Percentiles rank a stretch among this genome's conserved stretches.
phyloP scores from a whole-genome alignment of 2,329 filamentous ascomycete species.

The Pseudocercospora fijiensis region DNA sequence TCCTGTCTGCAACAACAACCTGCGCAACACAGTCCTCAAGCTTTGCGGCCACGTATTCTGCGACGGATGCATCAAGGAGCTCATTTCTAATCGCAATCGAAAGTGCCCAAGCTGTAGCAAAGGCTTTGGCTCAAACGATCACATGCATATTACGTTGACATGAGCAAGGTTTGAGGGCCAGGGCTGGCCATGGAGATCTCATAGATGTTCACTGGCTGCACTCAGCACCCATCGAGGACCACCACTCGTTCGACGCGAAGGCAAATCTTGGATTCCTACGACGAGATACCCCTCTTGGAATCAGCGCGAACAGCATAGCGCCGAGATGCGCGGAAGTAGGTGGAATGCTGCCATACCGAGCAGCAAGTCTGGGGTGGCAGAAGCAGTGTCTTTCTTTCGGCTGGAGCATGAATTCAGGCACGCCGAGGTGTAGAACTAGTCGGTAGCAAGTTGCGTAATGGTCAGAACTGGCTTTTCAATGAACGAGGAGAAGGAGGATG shows the following conservation, averaged over 20 bases:
- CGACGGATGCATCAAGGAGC: constrained; percentile 82
- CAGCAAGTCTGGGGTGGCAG: constrained; percentile 3
- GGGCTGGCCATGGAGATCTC: neutral
- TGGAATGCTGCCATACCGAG: neutral
- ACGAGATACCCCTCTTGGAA: neutral
- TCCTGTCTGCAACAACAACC: constrained; percentile 85
- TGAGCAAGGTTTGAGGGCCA: constrained; percentile 19
- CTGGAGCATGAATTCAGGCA: neutral
- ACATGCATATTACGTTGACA: constrained; percentile 60
- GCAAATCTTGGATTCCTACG: neutral
- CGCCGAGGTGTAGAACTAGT: constrained; percentile 5
- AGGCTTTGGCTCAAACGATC: constrained; percentile 86
- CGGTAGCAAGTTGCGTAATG: constrained; percentile 4
- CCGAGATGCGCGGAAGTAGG: neutral
- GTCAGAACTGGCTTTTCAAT: neutral
- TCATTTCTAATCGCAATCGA: constrained; percentile 82
- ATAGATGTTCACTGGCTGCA: neutral
- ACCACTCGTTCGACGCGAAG: neutral
- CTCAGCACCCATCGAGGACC: neutral
- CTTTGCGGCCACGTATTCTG: constrained; percentile 96
- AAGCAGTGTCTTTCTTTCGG: constrained; percentile 5
- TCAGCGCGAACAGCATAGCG: neutral
- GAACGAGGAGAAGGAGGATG: neutral
- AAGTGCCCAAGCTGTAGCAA: constrained; percentile 95
- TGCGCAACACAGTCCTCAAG: constrained; percentile 92